These are phyloP conservation scores for Backusella parvicylindrica DNA, from an alignment of 192 early-diverging fungal genomes.

Conservation along the genomic window DNA sequence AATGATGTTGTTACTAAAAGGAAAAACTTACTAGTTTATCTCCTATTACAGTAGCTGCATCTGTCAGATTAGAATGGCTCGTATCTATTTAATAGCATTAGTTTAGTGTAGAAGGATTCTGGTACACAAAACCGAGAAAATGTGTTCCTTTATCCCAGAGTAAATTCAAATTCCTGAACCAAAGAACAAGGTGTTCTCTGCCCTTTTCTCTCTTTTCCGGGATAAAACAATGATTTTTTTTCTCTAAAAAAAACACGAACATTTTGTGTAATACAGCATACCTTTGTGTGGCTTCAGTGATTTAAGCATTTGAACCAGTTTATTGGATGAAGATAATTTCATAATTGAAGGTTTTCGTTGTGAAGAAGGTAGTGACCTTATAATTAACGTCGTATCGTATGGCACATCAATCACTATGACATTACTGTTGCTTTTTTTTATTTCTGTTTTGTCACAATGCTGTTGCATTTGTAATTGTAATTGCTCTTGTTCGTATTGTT, in stretches of 20 bases:
- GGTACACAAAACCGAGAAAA: neutral
- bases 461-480: neutral
- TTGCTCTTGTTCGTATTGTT: neutral
- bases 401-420: neutral
- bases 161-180: neutral
- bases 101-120: neutral
- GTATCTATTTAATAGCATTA: neutral
- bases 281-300: neutral
- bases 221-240: neutral
- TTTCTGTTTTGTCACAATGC: neutral
- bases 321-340: neutral
- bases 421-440: neutral
- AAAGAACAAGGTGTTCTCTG: neutral
- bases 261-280: neutral
- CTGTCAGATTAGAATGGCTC: neutral
- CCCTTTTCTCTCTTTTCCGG: neutral
- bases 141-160: neutral
- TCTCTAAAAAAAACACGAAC: too few species aligned
- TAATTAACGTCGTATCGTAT: neutral
- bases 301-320: neutral
- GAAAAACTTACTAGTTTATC: neutral
- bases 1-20: neutral
- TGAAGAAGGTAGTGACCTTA: neutral
- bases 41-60: neutral
- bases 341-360: neutral